Evolutionary conservation across 2,329 filamentous ascomycete species (phyloP).

Genomic region (Aspergillus arachidicola): DNA sequence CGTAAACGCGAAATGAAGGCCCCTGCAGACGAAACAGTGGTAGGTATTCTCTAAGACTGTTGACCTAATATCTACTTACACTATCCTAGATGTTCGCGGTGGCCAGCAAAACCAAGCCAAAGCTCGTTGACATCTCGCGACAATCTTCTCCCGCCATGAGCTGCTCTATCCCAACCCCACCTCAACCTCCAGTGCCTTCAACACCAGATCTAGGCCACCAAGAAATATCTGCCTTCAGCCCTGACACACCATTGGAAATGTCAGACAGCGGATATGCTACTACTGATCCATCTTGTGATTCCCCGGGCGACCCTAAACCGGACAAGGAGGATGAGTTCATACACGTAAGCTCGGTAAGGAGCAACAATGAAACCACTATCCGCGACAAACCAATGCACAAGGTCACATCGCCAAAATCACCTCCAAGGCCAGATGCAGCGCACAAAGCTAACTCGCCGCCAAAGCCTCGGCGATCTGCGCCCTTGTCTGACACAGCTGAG

Average conservation of each 20-base stretch:
- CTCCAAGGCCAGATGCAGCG: conserved; percentile 24
- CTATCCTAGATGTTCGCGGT: conserved; percentile 33
- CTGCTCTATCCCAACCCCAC: conserved; percentile 27
- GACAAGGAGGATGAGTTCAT: conserved; percentile 33
- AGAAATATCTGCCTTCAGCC: conserved; percentile 44
- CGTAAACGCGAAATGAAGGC: conserved; percentile 21
- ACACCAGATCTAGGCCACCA: conserved; percentile 38
- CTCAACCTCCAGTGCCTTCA: conserved; percentile 31
- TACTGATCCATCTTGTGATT: conserved; percentile 32
- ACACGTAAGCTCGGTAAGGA: conserved; percentile 29
- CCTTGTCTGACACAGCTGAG: conserved; percentile 27
- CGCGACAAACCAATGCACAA: conserved; percentile 20
- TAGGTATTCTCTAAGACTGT: conserved; percentile 15
- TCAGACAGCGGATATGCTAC: conserved; percentile 37
- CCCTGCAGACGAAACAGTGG: conserved; percentile 26
- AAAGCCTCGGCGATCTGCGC: conserved; percentile 17
- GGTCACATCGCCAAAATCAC: conserved; percentile 12
- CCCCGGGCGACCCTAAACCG: conserved; percentile 25
- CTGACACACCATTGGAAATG: conserved; percentile 40
- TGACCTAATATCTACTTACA: conserved; percentile 9
- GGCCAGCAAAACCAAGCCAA: conserved; percentile 40
- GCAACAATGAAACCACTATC: conserved; percentile 28
- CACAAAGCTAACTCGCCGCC: conserved; percentile 20
- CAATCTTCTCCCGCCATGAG: conserved; percentile 36
- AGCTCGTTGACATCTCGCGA: conserved; percentile 42